A percentile compares a stretch with the other conserved stretches of the same genome.
Conservation (phyloP, 345 rosid species). For the Eucalyptus rudis region DNA sequence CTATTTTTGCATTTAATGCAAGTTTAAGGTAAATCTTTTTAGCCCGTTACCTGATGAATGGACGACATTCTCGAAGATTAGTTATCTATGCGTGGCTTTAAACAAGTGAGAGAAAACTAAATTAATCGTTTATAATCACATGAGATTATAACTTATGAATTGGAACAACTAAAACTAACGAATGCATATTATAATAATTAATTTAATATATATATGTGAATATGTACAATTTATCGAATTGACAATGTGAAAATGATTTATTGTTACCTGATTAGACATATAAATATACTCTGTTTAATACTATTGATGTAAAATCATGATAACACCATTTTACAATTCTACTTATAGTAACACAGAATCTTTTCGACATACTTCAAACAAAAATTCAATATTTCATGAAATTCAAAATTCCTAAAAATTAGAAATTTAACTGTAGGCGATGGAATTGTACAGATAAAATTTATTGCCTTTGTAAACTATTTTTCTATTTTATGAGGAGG, state of each 20-base stretch:
- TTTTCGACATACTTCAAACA: neutral
- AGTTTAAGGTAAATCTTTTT: neutral
- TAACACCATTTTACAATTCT: rapidly evolving
- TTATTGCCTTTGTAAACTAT: rapidly evolving
- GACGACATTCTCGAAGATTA: neutral
- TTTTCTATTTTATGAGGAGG: neutral
- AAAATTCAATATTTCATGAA: neutral
- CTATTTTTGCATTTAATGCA: neutral
- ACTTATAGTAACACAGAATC: rapidly evolving
- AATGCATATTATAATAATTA: neutral
- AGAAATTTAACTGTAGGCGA: rapidly evolving
- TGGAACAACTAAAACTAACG: neutral
- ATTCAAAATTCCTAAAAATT: rapidly evolving
- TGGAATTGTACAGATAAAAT: rapidly evolving
- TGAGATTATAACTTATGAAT: rapidly evolving
- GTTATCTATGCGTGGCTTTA: neutral
- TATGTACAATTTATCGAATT: too few species aligned
- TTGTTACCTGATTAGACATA: rapidly evolving
- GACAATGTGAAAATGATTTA: neutral
- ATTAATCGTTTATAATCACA: neutral
- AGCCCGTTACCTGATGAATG: too few species aligned
- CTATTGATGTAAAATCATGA: neutral
- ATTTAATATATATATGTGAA: neutral
- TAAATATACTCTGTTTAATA: neutral
- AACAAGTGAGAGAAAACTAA: neutral